Base-by-base conservation (phyloP, 352 stramenopile species). In the Hyaloperonospora brassicae region DNA sequence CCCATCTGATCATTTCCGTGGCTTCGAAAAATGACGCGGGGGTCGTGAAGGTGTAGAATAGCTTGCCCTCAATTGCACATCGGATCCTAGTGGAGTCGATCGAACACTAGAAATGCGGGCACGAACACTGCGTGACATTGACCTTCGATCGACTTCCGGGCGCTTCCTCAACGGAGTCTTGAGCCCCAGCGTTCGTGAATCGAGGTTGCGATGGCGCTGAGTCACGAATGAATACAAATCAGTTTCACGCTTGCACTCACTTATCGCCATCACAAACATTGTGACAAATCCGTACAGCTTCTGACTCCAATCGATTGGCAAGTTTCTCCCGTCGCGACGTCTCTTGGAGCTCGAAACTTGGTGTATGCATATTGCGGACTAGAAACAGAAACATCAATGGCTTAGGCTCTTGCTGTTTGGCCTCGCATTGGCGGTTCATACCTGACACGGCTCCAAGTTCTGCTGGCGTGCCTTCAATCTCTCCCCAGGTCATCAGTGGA, bases 401-500 rank as follows among this genome's bases (percentile, higher is more conserved):
- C 3, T 52, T 30, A 30, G n/a, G 13, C 17, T 45, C 53, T 9
- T 5, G 31, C 3, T 23, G 1, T 14, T 27, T 34, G 0, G 34
- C n/a, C 35, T 40, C 40, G 14, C 5, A 23, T 11, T 6, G 43
- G 2, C 2, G 4, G 4, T 21, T 51, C 51, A 5, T 57, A 91
- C 81, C 68, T 73, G 69, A 59, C 1, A 64, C 74, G 2, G 59
- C 55, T 36, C 57, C 65, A 11, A 92, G 62, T 39, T 79, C 70
- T 52, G 81, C 75, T 7, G 84, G 84, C 14, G 84, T 94, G 21
- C 62, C 74, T 72, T 90, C 84, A 52, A 94, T 92, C 13, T 84
- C 73, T 27, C 84, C 84, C 84, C 84, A 94, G 0, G 84, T 94
- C 73, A 94, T 88, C 11, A 94, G 46, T 23, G 84, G 84, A 55